A percentile compares a stretch with the other conserved stretches of the same genome.
These are phyloP conservation scores for Rhodotorula graminis DNA, from an alignment of 768 basidiomycete species.

Conservation along the genomic window DNA sequence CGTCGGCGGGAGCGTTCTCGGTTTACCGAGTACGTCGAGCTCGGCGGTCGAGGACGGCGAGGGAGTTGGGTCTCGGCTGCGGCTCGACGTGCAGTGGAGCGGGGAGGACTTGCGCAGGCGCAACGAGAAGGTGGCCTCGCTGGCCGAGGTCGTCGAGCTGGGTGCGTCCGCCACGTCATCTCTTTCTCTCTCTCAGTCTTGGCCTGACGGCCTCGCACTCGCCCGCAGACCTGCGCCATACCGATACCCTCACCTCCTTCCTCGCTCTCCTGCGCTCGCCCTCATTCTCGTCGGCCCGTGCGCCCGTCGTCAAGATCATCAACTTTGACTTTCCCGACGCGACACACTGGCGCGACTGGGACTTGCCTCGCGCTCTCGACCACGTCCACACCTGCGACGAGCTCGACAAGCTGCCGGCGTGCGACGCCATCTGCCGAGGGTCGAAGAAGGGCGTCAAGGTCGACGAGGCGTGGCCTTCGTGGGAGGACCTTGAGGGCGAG, in stretches of 20 bases:
- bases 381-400: conserved; percentile 1
- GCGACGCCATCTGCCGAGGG: conserved; percentile 11
- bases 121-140: background rate
- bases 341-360: background rate
- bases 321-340: background rate
- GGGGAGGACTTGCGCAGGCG: background rate
- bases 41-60: too few species aligned
- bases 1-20: conserved; percentile 1
- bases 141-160: conserved; percentile 8
- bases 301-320: conserved; percentile 1
- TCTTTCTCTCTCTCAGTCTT: too few species aligned
- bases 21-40: background rate
- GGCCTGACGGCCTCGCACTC: background rate
- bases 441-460: background rate
- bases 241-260: background rate
- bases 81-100: background rate
- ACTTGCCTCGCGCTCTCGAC: background rate
- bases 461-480: background rate
- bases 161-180: conserved; percentile 2
- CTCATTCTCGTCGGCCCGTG: background rate
- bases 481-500: background rate
- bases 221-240: conserved; percentile 7
- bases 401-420: background rate
- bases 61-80: background rate
- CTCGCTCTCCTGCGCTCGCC: background rate